Base-by-base conservation (phyloP, 306 rosid genomes). In the Alnus rubra region DNA sequence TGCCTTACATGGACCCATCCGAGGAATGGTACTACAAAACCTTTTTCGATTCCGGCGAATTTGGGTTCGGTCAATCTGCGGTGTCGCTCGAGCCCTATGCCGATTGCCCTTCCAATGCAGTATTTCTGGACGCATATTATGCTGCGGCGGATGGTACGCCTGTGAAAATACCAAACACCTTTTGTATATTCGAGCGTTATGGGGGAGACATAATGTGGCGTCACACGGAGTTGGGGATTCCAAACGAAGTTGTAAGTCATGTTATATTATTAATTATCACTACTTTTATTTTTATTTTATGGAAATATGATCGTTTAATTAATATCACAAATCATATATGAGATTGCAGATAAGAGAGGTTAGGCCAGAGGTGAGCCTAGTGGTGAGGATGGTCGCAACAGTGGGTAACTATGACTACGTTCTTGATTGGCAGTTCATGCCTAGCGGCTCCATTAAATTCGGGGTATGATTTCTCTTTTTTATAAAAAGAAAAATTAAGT, bases 171-270 rank as follows among this genome's bases (percentile, higher is more conserved):
- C 0, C 86, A 0, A 88, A 92, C 58, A 86, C 95, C 1, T 73
- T 92, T 8, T 90, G 97, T 51, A 80, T 92, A 12, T 92, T 90
- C n/a, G 97, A 92, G 53, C 81, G 56, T 30, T 59, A 83, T 56
- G 86, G 86, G 6, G 89, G 92, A 3, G 81, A 85, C 53, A 79
- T 87, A 74, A 78, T 87, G 91, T 92, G 97, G 97, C 94, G 94
- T 45, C 94, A 90, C 78, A 81, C 94, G 15, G 91, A 88, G 77
- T 16, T 8, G 0, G 75, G 1, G 7, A 52, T 88, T 59, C 84
- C 86, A 2, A 18, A 75, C 9, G 65, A 82, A 73, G 14, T 16
- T 71, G 88, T 87, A 79, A 30, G 73, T 44, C 3, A n/a, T 39
- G 1, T 12, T 5, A n/a, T 39, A 2, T 12, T 5, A 33, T 33